Conservation (phyloP, 257 asterid species). For the Plantago elongata region DNA sequence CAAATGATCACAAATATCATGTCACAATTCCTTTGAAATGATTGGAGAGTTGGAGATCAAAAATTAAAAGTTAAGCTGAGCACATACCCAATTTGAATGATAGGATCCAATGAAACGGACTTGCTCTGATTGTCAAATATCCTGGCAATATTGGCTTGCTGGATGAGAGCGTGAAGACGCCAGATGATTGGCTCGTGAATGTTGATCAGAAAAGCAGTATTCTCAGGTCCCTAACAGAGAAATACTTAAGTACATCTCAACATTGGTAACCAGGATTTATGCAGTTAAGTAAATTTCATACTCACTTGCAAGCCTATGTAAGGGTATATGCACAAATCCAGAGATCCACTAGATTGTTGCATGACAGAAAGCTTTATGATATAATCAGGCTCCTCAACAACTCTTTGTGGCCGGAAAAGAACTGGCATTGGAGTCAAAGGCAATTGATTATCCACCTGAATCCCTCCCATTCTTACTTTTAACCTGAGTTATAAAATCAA, state of each 20-base stretch:
- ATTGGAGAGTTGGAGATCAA: conserved; percentile 19
- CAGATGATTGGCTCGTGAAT: conserved; percentile 96
- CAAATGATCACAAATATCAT: conserved; percentile 24
- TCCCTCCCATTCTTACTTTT: conserved; percentile 80
- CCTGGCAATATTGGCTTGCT: conserved; percentile 68
- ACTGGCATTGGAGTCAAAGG: conserved; percentile 98
- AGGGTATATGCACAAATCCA: conserved; percentile 85
- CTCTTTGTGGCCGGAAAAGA: conserved; percentile 85
- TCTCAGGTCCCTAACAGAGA: conserved; percentile 76
- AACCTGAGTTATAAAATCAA: conserved; percentile 48
- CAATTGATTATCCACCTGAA: conserved; percentile 94
- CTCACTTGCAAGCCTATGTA: conserved; percentile 93
- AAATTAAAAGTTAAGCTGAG: conserved; percentile 14
- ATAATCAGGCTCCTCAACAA: conserved; percentile 79
- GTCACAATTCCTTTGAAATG: conserved; percentile 15
- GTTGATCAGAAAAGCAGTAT: conserved; percentile 83
- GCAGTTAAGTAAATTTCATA: conserved; percentile 20
- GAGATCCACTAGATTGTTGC: conserved; percentile 90
- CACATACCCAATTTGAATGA: conserved; percentile 82
- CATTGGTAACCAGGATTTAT: conserved; percentile 18
- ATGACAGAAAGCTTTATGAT: conserved; percentile 86
- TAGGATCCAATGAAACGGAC: conserved; percentile 95
- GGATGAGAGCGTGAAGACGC: conserved; percentile 93
- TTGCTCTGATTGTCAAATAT: conserved; percentile 55
- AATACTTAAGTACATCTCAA: conserved; percentile 21